phyloP scores from a whole-genome alignment of 1,139 yeast genomes.

The Yamadazyma dushanensis region DNA sequence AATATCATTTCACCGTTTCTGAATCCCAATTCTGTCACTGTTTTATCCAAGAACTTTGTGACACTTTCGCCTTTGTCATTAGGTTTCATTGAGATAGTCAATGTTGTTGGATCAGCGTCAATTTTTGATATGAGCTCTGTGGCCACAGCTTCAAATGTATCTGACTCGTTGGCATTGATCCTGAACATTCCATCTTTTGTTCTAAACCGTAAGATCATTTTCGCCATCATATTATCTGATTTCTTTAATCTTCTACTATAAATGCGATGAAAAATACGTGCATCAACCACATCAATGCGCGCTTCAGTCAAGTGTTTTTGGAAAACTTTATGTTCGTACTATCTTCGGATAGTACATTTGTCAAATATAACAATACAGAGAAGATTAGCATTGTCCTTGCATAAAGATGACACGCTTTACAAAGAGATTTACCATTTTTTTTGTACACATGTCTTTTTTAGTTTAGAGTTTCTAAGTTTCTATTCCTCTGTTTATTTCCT shows the following conservation, averaged over 20 bases:
- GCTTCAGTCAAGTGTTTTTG: too few relatives aligned
- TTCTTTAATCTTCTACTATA: too few relatives aligned
- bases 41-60: slow-evolving; percentile 39
- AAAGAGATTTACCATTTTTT: slow-evolving; percentile 89
- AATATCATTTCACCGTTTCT: slow-evolving; percentile 85
- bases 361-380: slow-evolving; percentile 87
- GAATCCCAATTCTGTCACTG: slow-evolving; percentile 55
- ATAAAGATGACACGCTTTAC: slow-evolving; percentile 98
- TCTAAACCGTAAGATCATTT: slow-evolving; percentile 64
- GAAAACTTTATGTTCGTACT: slow-evolving; percentile 30
- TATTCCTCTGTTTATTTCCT: too few relatives aligned
- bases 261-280: slow-evolving; percentile 1
- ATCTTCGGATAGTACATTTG: slow-evolving; percentile 52
- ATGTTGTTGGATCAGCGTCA: slow-evolving; percentile 30
- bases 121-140: slow-evolving; percentile 42
- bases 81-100: slow-evolving; percentile 48
- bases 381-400: slow-evolving; percentile 99
- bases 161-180: slow-evolving; percentile 48
- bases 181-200: slow-evolving; percentile 83
- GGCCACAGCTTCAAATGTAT: slow-evolving; percentile 50
- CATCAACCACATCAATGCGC: background rate
- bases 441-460: slow-evolving; percentile 22
- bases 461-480: too few relatives aligned
- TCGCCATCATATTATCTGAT: slow-evolving; percentile 11
- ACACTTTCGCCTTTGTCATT: slow-evolving; percentile 49